Evolutionary conservation across 2,329 filamentous ascomycete species (phyloP), one percentile per base, ranked within the genome.

Genomic region (Exophiala phaeomuriformis): DNA sequence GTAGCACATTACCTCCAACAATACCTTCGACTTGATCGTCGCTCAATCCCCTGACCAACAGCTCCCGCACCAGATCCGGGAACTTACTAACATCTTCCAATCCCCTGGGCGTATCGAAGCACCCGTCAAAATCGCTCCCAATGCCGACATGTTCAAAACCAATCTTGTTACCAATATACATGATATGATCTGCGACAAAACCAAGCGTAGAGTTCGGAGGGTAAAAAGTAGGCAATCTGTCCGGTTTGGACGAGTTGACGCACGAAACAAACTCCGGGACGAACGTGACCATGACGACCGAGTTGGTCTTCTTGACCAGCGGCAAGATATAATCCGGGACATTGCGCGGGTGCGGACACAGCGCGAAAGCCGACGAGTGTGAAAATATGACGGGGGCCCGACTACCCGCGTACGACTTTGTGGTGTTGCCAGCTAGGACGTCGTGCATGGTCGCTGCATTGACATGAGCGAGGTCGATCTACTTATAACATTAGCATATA

Each of bases 211-310:
- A 80, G 58, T 90, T 85, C 45, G 75, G 72, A 0, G 82, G 79
- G 47, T 85, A 81, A 53, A 78, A 78, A 5, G 83, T 77, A 0
- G 89, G 88, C 3, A 94, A 65, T 8, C 6, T 31, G n/a, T n/a
- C 44, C 4, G 53, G 53, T 86, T 77, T 75, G 1, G 76, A 72
- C 9, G 79, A 2, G 77, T 75, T 67, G 90, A 95, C 32, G 35
- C 52, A 54, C 8, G 84, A 86, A 55, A 95, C 80, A 67, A 95
- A 96, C 27, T 84, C 83, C 0, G 89, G 87, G 9, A 80, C 75
- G 65, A 95, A 94, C 67, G 94, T 96, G 56, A 96, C 82, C 88
- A 96, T 95, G 50, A 96, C 86, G 5, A 96, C 65, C 1, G 85
- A 85, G 56, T 84, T 80, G 2, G 78, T 81, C 63, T 80, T 68